phyloP scores from a whole-genome alignment of 2,329 filamentous ascomycete genomes.

The Microascus cirrosus region DNA sequence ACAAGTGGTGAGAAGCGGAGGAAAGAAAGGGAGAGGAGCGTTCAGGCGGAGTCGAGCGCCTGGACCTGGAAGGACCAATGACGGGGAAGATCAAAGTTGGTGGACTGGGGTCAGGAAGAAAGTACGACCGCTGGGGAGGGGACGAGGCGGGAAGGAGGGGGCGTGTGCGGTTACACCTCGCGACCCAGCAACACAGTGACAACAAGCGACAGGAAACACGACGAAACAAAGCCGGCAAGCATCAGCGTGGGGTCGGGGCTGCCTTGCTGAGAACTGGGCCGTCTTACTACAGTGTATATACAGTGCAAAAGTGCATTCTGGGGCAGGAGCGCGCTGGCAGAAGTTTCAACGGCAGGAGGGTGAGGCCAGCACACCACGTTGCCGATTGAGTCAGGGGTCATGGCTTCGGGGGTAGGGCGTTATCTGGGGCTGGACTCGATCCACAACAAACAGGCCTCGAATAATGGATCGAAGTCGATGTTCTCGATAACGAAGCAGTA shows the following conservation, averaged over 20 bases:
- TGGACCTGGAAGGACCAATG: neutral
- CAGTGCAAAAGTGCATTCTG: neutral
- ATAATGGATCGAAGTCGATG: too few species aligned
- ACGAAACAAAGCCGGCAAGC: conserved; percentile 1
- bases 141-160: neutral
- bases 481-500: too few species aligned
- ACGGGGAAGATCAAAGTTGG: neutral
- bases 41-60: neutral
- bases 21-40: neutral
- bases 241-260: neutral
- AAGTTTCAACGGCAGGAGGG: neutral
- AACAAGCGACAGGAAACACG: conserved; percentile 4
- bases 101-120: neutral
- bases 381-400: neutral
- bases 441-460: neutral
- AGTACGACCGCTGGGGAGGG: neutral
- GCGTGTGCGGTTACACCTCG: neutral
- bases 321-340: neutral
- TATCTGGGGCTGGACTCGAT: neutral
- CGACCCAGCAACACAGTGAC: neutral
- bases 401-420: neutral
- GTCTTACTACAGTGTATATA: neutral
- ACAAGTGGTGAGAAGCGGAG: neutral
- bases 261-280: neutral
- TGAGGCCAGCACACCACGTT: neutral